A percentile compares a stretch with the other conserved stretches of the same genome.
Conservation (phyloP, 2,329 filamentous ascomycete species). For the Mycosphaerella sp. region DNA sequence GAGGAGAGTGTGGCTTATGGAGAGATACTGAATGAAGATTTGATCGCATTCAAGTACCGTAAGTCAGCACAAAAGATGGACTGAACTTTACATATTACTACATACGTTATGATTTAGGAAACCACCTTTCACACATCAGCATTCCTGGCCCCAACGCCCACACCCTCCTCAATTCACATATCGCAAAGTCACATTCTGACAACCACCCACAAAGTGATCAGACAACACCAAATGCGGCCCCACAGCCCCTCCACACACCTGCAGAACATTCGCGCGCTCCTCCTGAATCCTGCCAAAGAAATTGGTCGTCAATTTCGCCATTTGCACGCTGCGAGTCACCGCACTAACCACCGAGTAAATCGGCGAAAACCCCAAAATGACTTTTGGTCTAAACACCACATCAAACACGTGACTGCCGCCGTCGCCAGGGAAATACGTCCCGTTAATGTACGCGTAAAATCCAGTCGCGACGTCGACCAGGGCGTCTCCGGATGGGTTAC, state of each 20-base stretch:
- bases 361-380: too few relatives aligned
- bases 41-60: too few relatives aligned
- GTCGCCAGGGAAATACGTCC: background rate
- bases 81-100: background rate
- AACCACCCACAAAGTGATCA: background rate
- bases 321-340: background rate
- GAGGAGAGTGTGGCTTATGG: constrained; percentile 56
- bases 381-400: background rate
- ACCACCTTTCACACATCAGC: background rate
- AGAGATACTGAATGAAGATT: constrained; percentile 50
- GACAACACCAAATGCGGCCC: background rate
- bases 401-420: background rate
- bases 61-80: too few relatives aligned
- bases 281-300: background rate
- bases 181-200: background rate
- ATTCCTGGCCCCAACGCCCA: background rate
- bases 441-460: background rate
- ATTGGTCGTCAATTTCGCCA: background rate
- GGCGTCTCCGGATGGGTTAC: background rate
- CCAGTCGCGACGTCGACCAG: background rate
- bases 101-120: background rate
- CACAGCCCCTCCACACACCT: background rate
- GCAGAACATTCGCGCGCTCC: background rate
- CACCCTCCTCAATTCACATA: background rate
- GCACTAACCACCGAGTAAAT: background rate